Evolutionary conservation across 257 asterid genomes (phyloP).

Genomic region (Rhazya stricta): DNA sequence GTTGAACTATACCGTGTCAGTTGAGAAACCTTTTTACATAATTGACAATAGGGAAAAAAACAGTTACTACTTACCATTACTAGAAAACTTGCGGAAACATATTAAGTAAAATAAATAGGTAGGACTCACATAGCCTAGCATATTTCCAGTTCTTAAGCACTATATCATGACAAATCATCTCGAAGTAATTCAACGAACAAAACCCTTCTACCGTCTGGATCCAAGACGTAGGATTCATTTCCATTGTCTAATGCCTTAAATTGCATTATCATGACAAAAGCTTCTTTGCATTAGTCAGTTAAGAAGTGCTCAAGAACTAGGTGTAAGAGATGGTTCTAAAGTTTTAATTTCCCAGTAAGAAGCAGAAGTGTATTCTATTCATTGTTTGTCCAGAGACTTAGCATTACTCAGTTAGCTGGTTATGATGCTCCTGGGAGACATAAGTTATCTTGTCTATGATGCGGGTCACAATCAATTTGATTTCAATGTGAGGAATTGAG

Average conservation of each 20-base stretch:
- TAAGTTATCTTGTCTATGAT: background rate
- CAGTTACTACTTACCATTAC: too few relatives aligned
- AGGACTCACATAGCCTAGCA: too few relatives aligned
- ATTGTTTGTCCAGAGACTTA: background rate
- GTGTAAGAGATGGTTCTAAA: conserved; percentile 56
- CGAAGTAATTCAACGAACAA: too few relatives aligned
- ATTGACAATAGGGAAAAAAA: background rate
- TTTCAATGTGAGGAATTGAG: background rate
- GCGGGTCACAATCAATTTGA: background rate
- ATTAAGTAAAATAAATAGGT: too few relatives aligned
- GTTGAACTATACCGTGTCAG: background rate
- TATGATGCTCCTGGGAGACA: background rate
- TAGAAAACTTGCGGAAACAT: too few relatives aligned
- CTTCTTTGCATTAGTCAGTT: too few relatives aligned
- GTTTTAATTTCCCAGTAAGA: conserved; percentile 70
- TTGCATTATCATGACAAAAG: too few relatives aligned
- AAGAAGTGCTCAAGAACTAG: conserved; percentile 59
- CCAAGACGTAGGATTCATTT: too few relatives aligned
- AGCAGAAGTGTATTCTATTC: background rate
- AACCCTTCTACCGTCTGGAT: too few relatives aligned
- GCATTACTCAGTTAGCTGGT: background rate
- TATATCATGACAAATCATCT: too few relatives aligned
- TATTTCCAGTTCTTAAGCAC: too few relatives aligned
- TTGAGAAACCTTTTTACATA: background rate
- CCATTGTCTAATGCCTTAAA: too few relatives aligned